Conservation (phyloP, 768 basidiomycete species). For the Rossbeevera mucosa region DNA sequence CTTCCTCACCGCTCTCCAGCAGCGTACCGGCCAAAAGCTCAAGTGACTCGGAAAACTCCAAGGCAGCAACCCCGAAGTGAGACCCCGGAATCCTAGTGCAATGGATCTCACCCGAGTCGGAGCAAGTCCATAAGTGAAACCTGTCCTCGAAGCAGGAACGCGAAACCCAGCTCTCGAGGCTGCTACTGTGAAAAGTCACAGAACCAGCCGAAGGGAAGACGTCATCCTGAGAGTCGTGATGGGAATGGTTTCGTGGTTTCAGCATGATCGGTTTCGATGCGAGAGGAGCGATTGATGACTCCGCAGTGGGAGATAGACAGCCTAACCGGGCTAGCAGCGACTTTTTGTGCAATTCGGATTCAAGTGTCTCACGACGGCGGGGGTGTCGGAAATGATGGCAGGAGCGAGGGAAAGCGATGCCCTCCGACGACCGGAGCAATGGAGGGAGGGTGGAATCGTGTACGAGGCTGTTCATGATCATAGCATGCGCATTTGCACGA, state of each 20-base stretch:
- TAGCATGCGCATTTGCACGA: constrained; percentile 36
- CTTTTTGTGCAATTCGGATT: constrained; percentile 45
- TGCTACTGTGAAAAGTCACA: constrained; percentile 38
- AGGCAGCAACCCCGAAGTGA: constrained; percentile 57
- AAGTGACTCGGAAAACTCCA: constrained; percentile 67
- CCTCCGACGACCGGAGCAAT: constrained; percentile 37
- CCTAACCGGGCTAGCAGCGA: constrained; percentile 47
- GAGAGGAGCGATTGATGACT: constrained; percentile 43
- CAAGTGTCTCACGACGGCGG: constrained; percentile 37
- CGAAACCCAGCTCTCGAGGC: constrained; percentile 63
- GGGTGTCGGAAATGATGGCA: constrained; percentile 39
- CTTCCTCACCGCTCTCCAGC: constrained; percentile 13
- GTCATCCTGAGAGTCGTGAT: constrained; percentile 34
- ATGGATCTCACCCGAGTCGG: constrained; percentile 34
- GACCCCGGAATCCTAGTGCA: constrained; percentile 42
- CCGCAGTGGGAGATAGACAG: constrained; percentile 38
- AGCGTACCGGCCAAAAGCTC: constrained; percentile 58
- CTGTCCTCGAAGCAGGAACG: constrained; percentile 79
- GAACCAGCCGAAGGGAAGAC: constrained; percentile 17
- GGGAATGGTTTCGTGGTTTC: constrained; percentile 27
- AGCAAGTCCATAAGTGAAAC: constrained; percentile 48
- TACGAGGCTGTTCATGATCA: constrained; percentile 46
- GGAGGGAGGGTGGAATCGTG: constrained; percentile 43
- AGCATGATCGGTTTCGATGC: constrained; percentile 30
- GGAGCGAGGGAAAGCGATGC: constrained; percentile 52